Percentiles rank a stretch among this genome's conserved stretches.
Evolutionary conservation across 805 yeast genomes (phyloP).

Genomic region (Teunomyces panamensis): DNA sequence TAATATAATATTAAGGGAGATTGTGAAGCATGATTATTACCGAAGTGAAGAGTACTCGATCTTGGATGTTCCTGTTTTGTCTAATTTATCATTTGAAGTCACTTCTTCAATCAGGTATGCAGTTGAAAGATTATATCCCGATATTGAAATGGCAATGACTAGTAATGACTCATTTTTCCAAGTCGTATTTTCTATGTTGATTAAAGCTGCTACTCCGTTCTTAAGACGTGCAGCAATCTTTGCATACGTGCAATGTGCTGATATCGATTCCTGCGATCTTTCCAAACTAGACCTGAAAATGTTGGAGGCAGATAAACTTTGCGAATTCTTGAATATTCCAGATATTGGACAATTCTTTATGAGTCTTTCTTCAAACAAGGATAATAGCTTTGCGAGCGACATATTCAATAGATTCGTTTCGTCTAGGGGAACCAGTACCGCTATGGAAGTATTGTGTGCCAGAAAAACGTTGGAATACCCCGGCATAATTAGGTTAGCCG

Average conservation of each 20-base stretch:
- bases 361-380: neutral
- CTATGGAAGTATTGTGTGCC: constrained; percentile 10
- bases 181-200: constrained; percentile 50
- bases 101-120: constrained; percentile 20
- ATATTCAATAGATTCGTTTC: constrained; percentile 21
- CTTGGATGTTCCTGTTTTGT: constrained; percentile 36
- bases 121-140: constrained; percentile 19
- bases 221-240: constrained; percentile 61
- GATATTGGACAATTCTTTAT: constrained; percentile 18
- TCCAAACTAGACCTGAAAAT: constrained; percentile 13
- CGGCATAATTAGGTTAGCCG: constrained; percentile 56
- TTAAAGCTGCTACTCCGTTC: constrained; percentile 61
- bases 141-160: constrained; percentile 8
- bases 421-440: constrained; percentile 7
- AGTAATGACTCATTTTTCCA: constrained; percentile 29
- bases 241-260: constrained; percentile 52
- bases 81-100: constrained; percentile 18
- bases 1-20: constrained; percentile 21
- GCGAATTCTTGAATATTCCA: constrained; percentile 49
- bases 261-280: constrained; percentile 27
- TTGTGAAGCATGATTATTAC: constrained; percentile 26
- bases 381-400: constrained; percentile 20
- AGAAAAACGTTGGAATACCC: constrained; percentile 54
- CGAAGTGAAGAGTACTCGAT: constrained; percentile 21
- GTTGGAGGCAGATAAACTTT: constrained; percentile 55